Evolutionary conservation across 176 grass and related monocot species (phyloP).

Genomic region (Pontederia crassipes): DNA sequence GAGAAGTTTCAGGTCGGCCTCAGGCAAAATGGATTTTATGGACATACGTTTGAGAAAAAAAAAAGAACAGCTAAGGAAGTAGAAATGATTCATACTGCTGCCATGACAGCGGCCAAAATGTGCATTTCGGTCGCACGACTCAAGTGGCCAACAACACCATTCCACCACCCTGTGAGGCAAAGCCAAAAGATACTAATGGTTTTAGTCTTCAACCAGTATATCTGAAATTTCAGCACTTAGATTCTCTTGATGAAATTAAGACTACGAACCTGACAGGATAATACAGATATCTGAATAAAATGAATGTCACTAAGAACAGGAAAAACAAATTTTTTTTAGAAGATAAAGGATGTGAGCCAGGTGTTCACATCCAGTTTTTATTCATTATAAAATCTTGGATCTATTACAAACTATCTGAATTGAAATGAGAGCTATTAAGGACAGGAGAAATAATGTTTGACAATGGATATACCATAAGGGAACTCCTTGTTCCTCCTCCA

Average conservation of each 20-base stretch:
- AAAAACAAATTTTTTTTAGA: too few species aligned
- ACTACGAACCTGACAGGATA: neutral
- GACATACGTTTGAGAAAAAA: too few species aligned
- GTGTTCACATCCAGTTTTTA: too few species aligned
- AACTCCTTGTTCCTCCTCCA: slow-evolving; percentile 97
- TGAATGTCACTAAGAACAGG: too few species aligned
- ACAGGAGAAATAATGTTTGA: slow-evolving; percentile 12
- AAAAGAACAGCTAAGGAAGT: too few species aligned
- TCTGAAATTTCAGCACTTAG: too few species aligned
- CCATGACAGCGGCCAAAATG: neutral
- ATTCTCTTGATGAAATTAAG: neutral
- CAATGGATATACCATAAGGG: slow-evolving; percentile 51
- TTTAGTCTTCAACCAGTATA: slow-evolving; percentile 25
- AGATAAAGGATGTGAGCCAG: too few species aligned
- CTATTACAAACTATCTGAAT: slow-evolving; percentile 4
- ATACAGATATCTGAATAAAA: slow-evolving; percentile 4
- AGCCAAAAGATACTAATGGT: slow-evolving; percentile 26
- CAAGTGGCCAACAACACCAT: slow-evolving; percentile 87
- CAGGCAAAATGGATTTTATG: too few species aligned
- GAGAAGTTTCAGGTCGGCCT: too few species aligned
- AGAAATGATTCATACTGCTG: neutral
- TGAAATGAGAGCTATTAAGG: neutral
- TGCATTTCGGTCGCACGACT: slow-evolving; percentile 66
- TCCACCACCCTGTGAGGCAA: slow-evolving; percentile 87
- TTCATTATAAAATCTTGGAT: too few species aligned